Base-by-base conservation (phyloP, 2,329 filamentous ascomycete genomes). In the Chaetomium strumarium region DNA sequence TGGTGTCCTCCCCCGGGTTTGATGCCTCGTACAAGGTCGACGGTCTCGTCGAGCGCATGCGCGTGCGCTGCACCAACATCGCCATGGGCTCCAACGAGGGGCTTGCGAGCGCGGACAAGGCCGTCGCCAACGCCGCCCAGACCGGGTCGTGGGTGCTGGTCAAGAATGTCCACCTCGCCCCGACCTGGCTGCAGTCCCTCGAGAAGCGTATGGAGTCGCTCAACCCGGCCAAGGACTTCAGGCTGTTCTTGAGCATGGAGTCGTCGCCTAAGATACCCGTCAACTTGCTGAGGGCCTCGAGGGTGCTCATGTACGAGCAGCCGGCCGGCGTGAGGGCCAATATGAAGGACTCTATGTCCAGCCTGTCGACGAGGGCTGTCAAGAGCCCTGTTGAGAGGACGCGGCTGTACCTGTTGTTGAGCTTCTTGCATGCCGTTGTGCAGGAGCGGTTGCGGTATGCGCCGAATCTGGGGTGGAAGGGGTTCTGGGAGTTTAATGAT, bases 401-500 rank as follows among this genome's bases (percentile, higher is more conserved):
- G 19, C 83, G 95, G 58, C 74, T 99, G 48, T 97, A 99, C 66
- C 78, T 99, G 44, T 76, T 99, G 45, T 79, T 99, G 36, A 93
- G 88, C 3, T 97, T 99, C 79, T 68, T 99, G 62, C 93, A 99
- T 67, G 95, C 93, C 7, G 91, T 99, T 36, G 84, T 96, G 11
- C 93, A 99, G 69, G 93, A 99, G 70, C 80, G 95, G 62, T 76
- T 99, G 57, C 86, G 93, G 57, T 99, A 99, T 68, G 91, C 92
- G 20, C 95, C 93, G 0, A 92, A 80, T 52, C 76, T 99, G 51
- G 93, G 93, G 55, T 99, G 93, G 93, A 96, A 95, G 75, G 90
- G 90, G 49, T 96, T 96, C 78, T 99, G 95, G 93, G 95, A 99
- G 71, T 99, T 99, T 71, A 99, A 99, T 67, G 95, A 99, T 70